phyloP scores from a whole-genome alignment of 208 protist genomes.

The Leishmania major region DNA sequence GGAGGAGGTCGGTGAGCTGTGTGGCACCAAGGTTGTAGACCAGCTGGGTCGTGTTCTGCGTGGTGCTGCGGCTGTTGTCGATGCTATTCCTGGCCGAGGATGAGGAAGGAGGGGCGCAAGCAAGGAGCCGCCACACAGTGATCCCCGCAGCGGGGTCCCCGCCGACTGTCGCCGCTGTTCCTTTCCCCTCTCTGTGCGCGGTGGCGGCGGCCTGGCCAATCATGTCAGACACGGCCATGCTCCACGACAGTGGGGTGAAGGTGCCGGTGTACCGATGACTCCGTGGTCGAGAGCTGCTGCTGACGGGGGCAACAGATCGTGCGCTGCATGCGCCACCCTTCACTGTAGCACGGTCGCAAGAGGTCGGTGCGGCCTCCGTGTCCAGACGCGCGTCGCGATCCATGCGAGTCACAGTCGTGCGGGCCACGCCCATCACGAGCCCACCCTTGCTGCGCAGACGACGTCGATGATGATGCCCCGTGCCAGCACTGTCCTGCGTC shows the following conservation, averaged over 20 bases:
- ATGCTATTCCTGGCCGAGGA: background rate
- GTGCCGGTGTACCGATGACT: constrained; percentile 7
- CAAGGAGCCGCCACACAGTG: constrained; percentile 29
- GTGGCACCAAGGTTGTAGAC: constrained; percentile 23
- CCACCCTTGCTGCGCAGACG: background rate
- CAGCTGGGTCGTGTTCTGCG: background rate
- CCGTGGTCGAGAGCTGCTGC: background rate
- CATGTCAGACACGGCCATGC: constrained; percentile 15
- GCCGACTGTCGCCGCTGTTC: background rate
- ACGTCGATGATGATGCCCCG: background rate
- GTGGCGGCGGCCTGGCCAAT: background rate
- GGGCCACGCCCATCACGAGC: constrained; percentile 11
- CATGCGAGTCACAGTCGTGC: background rate
- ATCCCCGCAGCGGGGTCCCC: constrained; percentile 7
- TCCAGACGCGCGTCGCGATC: background rate
- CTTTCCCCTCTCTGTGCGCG: background rate
- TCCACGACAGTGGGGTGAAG: constrained; percentile 12
- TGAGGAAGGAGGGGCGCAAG: background rate
- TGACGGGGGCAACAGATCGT: background rate
- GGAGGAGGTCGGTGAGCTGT: constrained; percentile 18
- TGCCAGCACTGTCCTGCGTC: background rate
- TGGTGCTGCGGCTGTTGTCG: background rate
- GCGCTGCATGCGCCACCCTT: background rate
- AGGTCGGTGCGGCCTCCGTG: background rate
- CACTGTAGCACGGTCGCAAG: background rate